Percentiles rank a stretch among this genome's conserved stretches.
These are phyloP conservation scores for Odontarrhena argentea DNA, from an alignment of 345 rosid genomes.

Conservation along the genomic window DNA sequence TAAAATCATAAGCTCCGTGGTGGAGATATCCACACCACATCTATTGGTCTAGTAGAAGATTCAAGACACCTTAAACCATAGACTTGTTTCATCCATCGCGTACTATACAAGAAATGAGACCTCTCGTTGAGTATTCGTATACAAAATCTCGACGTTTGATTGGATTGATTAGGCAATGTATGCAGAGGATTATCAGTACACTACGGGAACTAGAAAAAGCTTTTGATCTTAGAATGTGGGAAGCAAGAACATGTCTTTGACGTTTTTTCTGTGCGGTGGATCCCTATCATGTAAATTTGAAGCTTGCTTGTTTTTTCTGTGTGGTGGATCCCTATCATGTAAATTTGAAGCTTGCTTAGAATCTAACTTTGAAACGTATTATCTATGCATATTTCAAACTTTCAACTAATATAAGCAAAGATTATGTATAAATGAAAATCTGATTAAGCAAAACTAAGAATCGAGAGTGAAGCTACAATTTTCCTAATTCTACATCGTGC, in stretches of 20 bases:
- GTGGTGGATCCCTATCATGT: constrained; percentile 20
- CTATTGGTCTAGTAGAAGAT: no score
- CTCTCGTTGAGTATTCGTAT: no score
- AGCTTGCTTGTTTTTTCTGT: not conserved
- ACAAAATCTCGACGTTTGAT: no score
- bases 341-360: not conserved
- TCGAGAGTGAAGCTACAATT: no score
- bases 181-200: constrained; percentile 31
- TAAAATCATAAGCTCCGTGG: no score
- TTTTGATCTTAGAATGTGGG: constrained; percentile 27
- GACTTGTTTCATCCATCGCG: no score
- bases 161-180: constrained; percentile 7
- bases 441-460: no score
- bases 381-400: constrained; percentile 13
- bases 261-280: not conserved
- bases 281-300: constrained; percentile 24
- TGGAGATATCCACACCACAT: no score
- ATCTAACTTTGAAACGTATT: not conserved
- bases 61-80: no score
- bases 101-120: no score
- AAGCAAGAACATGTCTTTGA: constrained; percentile 31
- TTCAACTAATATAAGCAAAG: not conserved
- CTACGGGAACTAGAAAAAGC: constrained; percentile 21
- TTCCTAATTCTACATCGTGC: no score
- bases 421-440: no score